Base-by-base conservation (phyloP, 1,284 basidiomycete genomes). In the Ceratobasidium sp. region DNA sequence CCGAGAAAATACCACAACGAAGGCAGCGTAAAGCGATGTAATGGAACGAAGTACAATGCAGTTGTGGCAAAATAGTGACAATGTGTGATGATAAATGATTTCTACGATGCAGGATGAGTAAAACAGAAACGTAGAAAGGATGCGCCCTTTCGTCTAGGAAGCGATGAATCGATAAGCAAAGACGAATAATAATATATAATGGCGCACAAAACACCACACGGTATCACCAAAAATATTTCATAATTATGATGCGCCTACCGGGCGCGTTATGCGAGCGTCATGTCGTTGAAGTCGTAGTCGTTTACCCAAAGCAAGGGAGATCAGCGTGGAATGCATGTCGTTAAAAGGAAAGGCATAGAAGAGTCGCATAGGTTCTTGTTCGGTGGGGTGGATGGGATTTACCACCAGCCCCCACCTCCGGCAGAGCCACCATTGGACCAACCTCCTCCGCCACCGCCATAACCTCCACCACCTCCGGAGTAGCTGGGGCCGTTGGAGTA, bases 391-490 rank as follows among this genome's bases (percentile, higher is more conserved):
- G 41, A 19, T 16, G 7, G 41, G 50, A 41, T 21, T 56, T 56
- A 66, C 62, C 62, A 66, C 62, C 62, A 66, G 13, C 62, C 62
- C 44, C 62, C 62, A n/a, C 62, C 62, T 44, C 62, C 57, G 80
- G 82, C 83, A 79, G 80, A 81, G 13, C 79, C 78, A 46, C 82
- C 74, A 3, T 79, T 76, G 5, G 74, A 78, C 8, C 79, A 78
- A 23, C 82, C 77, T 49, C 77, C 75, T 19, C 71, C 71, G n/a
- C 75, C 74, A 13, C 76, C 73, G 6, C 78, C 76, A 7, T 50
- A 53, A 19, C 71, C 72, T 30, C 71, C 70, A 25, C 68, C 67
- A n/a, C 70, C 70, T 11, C 70, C 68, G 9, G 68, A 53, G 44
- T 73, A 71, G 29, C 70, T 68, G 4, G 69, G 64, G 7, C 72